Conservation (phyloP, 2,329 filamentous ascomycete genomes). For the Pseudophaeomoniella oleicola region DNA sequence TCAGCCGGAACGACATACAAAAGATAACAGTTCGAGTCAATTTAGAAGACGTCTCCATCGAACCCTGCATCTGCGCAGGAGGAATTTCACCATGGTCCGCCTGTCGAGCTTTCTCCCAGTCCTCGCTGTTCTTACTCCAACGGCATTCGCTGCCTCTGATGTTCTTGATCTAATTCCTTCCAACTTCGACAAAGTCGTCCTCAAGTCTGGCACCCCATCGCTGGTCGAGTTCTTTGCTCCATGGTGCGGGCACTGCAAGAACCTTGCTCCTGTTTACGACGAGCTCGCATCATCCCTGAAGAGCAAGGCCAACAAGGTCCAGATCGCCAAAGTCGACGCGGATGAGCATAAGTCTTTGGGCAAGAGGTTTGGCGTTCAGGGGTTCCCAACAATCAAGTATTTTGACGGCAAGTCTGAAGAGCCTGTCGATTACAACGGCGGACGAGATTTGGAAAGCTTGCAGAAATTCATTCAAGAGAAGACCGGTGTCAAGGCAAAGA, state of each 20-base stretch:
- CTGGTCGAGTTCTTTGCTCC: slow-evolving; percentile 97
- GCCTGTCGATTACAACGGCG: slow-evolving; percentile 73
- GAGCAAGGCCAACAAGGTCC: slow-evolving; percentile 58
- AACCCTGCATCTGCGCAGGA: background rate
- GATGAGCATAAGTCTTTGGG: slow-evolving; percentile 76
- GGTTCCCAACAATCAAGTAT: slow-evolving; percentile 94
- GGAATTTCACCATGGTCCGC: background rate
- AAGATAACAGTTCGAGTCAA: too few relatives aligned
- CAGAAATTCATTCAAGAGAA: slow-evolving; percentile 70
- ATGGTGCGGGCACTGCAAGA: slow-evolving; percentile 99
- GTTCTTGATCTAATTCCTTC: slow-evolving; percentile 78
- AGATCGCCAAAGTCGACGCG: slow-evolving; percentile 91
- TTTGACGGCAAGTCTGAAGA: slow-evolving; percentile 75
- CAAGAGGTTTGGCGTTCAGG: slow-evolving; percentile 74
- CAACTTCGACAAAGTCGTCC: slow-evolving; percentile 84
- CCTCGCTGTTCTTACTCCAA: slow-evolving; percentile 32
- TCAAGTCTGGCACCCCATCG: slow-evolving; percentile 85
- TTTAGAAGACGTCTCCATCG: too few relatives aligned
- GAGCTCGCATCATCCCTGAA: slow-evolving; percentile 67
- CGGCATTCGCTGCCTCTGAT: slow-evolving; percentile 57
- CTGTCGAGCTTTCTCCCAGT: slow-evolving; percentile 7
- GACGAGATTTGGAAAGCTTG: slow-evolving; percentile 77
- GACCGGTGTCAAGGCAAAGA: slow-evolving; percentile 69
- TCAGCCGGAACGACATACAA: too few relatives aligned
- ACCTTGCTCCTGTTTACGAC: slow-evolving; percentile 84